Conservation (phyloP, 306 rosid genomes). For the Cajanus cajan region DNA sequence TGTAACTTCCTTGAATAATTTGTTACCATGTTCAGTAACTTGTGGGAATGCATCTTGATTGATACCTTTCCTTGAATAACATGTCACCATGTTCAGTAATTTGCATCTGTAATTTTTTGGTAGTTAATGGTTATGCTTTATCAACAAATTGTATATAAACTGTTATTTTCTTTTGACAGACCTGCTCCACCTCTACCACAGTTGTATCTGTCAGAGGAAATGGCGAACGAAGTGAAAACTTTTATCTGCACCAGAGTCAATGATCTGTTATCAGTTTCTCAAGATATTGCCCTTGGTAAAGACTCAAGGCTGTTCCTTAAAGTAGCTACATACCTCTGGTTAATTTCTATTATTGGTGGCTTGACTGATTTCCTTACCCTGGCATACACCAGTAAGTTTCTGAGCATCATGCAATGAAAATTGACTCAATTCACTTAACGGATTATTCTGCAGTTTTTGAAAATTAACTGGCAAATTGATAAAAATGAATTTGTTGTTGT, state of each 20-base stretch:
- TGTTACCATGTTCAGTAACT: too few relatives aligned
- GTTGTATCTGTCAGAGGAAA: slow-evolving; percentile 80
- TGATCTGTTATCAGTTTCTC: slow-evolving; percentile 64
- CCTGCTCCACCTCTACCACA: slow-evolving; percentile 95
- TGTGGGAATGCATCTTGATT: too few relatives aligned
- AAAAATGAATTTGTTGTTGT: slow-evolving; percentile 15
- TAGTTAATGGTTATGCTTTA: not conserved
- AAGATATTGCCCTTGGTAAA: slow-evolving; percentile 73
- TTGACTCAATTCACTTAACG: not conserved
- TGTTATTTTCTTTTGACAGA: slow-evolving; percentile 48
- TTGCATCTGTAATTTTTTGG: not conserved
- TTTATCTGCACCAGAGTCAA: slow-evolving; percentile 59
- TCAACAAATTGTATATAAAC: slow-evolving; percentile 2
- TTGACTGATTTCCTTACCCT: slow-evolving; percentile 83
- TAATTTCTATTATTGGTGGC: slow-evolving; percentile 72
- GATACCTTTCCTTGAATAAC: not conserved
- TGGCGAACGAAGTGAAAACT: slow-evolving; percentile 60
- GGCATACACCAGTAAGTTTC: slow-evolving; percentile 69
- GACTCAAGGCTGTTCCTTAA: slow-evolving; percentile 76
- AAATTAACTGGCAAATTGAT: not conserved
- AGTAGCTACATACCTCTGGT: slow-evolving; percentile 69
- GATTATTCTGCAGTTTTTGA: not conserved
- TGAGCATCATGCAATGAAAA: not conserved
- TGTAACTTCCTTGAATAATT: too few relatives aligned
- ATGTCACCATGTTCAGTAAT: slow-evolving; percentile 1